Percentiles rank a stretch among this genome's conserved stretches.
These are phyloP conservation scores for Linum usitatissimum DNA, from an alignment of 345 rosid genomes.

Conservation along the genomic window DNA sequence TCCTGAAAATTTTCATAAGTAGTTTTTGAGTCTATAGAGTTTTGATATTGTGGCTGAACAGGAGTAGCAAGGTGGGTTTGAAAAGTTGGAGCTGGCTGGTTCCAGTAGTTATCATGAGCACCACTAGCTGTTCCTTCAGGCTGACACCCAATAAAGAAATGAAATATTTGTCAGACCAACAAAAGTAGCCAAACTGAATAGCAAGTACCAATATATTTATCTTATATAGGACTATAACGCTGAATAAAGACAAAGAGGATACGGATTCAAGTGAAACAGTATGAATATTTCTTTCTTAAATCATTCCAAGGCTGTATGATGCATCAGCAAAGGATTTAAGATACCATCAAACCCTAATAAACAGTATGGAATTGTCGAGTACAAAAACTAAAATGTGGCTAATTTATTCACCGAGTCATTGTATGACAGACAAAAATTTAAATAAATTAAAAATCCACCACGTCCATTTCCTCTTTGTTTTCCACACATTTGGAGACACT, in stretches of 20 bases:
- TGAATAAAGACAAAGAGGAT: neutral
- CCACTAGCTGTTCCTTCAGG: conserved; percentile 41
- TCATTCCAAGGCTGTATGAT: neutral
- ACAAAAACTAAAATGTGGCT: too few species aligned
- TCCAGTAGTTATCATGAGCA: conserved; percentile 70
- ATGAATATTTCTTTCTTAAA: neutral
- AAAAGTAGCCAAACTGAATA: neutral
- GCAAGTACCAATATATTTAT: too few species aligned
- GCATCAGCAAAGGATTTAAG: neutral
- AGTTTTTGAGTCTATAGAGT: conserved; percentile 48
- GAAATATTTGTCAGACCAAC: conserved; percentile 5
- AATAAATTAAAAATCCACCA: neutral
- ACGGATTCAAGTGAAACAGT: neutral
- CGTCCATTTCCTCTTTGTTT: neutral
- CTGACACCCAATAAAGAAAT: conserved; percentile 37
- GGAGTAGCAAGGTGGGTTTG: conserved; percentile 55
- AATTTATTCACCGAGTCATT: neutral
- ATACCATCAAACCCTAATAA: neutral
- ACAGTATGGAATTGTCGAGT: neutral
- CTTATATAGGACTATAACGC: too few species aligned
- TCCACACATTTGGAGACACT: neutral
- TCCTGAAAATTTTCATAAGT: conserved; percentile 58
- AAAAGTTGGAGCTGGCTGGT: conserved; percentile 41
- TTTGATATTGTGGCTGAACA: conserved; percentile 45
- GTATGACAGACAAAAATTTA: neutral